A percentile compares a stretch with the other conserved stretches of the same genome.
Conservation (phyloP, 192 early-diverging fungal species). For the Podila minutissima region DNA sequence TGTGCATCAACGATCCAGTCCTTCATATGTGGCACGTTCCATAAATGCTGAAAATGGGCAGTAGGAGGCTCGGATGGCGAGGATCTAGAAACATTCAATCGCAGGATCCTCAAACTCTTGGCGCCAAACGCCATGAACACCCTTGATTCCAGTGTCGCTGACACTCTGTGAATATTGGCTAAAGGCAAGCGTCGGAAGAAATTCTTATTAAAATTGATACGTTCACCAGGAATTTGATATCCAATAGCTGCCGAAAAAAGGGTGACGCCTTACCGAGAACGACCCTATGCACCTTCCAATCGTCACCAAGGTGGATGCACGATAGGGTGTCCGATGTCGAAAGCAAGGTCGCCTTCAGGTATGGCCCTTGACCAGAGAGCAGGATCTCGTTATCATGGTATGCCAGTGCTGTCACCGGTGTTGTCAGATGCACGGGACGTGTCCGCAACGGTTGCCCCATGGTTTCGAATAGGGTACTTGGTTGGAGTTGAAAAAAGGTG, state of each 20-base stretch:
- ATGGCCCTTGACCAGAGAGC: conserved; percentile 66
- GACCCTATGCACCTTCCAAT: conserved; percentile 62
- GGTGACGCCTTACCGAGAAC: conserved; percentile 51
- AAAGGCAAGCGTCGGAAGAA: background rate
- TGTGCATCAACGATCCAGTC: conserved; percentile 87
- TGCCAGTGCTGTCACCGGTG: conserved; percentile 58
- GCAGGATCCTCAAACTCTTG: conserved; percentile 44
- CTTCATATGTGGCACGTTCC: conserved; percentile 54
- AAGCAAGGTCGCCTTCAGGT: conserved; percentile 59
- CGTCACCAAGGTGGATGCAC: conserved; percentile 46
- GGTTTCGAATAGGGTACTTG: background rate
- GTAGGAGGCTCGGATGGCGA: background rate
- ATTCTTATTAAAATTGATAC: background rate
- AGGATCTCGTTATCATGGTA: conserved; percentile 60
- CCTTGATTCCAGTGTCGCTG: conserved; percentile 16
- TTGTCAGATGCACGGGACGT: conserved; percentile 37
- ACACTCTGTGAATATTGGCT: conserved; percentile 36
- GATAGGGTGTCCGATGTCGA: conserved; percentile 49
- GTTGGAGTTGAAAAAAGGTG: background rate
- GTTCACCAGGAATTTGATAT: no score
- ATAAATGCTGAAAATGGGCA: conserved; percentile 25
- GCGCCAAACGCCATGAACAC: conserved; percentile 52
- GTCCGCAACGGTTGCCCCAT: conserved; percentile 21
- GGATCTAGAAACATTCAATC: conserved; percentile 11
- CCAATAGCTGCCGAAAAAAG: no score